Evolutionary conservation across 176 grass and related monocot genomes (phyloP).

Genomic region (Bothriochloa decipiens): DNA sequence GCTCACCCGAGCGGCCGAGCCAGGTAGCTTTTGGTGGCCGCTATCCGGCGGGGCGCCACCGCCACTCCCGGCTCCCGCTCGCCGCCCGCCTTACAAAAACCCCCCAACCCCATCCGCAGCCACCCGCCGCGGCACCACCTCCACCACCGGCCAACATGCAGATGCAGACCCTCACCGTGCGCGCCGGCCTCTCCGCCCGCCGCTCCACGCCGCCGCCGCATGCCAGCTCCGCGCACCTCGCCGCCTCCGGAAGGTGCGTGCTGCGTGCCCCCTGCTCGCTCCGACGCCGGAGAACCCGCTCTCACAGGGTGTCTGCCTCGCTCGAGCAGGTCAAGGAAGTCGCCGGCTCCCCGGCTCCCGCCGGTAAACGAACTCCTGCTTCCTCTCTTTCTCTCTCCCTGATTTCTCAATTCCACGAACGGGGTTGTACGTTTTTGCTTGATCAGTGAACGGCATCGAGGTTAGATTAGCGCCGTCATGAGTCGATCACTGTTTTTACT

Average conservation of each 20-base stretch:
- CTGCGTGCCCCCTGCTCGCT: conserved; percentile 10
- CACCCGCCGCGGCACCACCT: conserved; percentile 48
- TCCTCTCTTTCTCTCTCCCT: background rate
- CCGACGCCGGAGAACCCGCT: conserved; percentile 37
- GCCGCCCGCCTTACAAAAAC: conserved; percentile 41
- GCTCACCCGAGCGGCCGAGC: background rate
- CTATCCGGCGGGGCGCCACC: conserved; percentile 39
- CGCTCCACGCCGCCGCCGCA: conserved; percentile 37
- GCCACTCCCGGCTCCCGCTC: conserved; percentile 13
- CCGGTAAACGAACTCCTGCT: conserved; percentile 31
- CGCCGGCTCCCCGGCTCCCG: conserved; percentile 34
- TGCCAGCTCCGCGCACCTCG: background rate
- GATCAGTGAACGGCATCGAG: background rate
- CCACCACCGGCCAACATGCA: conserved; percentile 40
- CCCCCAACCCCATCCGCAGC: conserved; percentile 20
- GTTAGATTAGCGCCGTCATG: background rate
- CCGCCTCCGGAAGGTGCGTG: conserved; percentile 23
- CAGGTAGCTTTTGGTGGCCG: conserved; percentile 25
- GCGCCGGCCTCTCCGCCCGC: conserved; percentile 37
- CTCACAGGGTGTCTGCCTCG: conserved; percentile 44
- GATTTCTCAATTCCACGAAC: background rate
- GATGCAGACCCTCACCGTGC: conserved; percentile 52
- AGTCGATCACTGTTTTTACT: background rate
- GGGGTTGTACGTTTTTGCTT: background rate
- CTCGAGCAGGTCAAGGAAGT: conserved; percentile 63